A percentile compares a stretch with the other conserved stretches of the same genome.
These are phyloP conservation scores for Orbilia brochopaga DNA, from an alignment of 2,329 filamentous ascomycete genomes.

Conservation along the genomic window DNA sequence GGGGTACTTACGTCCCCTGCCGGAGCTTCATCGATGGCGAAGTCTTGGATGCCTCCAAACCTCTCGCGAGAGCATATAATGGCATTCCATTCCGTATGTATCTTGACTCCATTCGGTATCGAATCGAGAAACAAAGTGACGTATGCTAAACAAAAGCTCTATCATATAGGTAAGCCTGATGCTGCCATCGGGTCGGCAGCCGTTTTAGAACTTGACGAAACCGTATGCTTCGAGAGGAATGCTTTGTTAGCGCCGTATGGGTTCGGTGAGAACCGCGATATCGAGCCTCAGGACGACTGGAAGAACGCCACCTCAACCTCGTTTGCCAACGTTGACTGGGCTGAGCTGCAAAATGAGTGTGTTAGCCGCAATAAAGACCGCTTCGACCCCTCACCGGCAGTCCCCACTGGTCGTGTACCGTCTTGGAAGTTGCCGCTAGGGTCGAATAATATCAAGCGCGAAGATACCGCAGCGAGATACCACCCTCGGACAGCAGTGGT, in stretches of 20 bases:
- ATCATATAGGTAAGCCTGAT: constrained; percentile 79
- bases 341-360: constrained; percentile 63
- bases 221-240: constrained; percentile 92
- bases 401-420: constrained; percentile 12
- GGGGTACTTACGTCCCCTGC: constrained; percentile 24
- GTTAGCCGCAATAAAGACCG: constrained; percentile 70
- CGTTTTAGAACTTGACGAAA: constrained; percentile 76
- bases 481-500: constrained; percentile 76
- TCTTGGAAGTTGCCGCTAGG: constrained; percentile 6
- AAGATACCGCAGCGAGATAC: constrained; percentile 49
- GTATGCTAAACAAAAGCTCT: neutral
- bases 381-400: constrained; percentile 59
- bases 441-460: constrained; percentile 12
- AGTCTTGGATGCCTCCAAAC: constrained; percentile 24
- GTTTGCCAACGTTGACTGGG: constrained; percentile 66
- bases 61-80: constrained; percentile 21
- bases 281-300: constrained; percentile 27
- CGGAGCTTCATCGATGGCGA: constrained; percentile 34
- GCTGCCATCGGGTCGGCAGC: constrained; percentile 84
- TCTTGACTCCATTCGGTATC: too few species aligned
- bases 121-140: too few species aligned
- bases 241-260: constrained; percentile 83
- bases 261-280: constrained; percentile 69
- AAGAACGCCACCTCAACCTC: constrained; percentile 59
- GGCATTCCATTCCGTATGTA: constrained; percentile 64